Conservation (phyloP, 2,329 filamentous ascomycete genomes). For the Exserohilum rostratum region DNA sequence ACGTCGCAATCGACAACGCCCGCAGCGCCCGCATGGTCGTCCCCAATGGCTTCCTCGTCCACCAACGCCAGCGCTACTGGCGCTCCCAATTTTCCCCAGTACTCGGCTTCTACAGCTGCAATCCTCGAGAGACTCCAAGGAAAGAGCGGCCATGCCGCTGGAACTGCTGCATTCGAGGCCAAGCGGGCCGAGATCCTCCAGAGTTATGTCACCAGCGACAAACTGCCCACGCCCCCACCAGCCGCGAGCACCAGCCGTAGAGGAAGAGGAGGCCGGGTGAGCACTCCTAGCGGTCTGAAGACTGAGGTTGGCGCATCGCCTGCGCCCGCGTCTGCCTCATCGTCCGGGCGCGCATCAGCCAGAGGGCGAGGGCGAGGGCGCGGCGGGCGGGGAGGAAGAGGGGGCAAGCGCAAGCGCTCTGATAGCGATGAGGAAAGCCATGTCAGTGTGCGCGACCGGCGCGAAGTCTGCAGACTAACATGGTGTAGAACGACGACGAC, state of each 20-base stretch:
- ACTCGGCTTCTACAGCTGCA: conserved; percentile 50
- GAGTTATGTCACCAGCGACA: conserved; percentile 54
- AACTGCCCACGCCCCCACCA: conserved; percentile 48
- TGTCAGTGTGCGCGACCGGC: conserved; percentile 30
- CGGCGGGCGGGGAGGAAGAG: conserved; percentile 44
- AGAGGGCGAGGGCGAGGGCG: conserved; percentile 47
- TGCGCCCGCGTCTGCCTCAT: conserved; percentile 17
- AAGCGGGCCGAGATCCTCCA: conserved; percentile 55
- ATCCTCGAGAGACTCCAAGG: conserved; percentile 49
- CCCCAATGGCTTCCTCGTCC: conserved; percentile 35
- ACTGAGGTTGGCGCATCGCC: conserved; percentile 35
- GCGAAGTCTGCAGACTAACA: conserved; percentile 21
- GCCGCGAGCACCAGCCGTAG: conserved; percentile 36
- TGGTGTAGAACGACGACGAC: conserved; percentile 32
- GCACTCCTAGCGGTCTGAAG: conserved; percentile 41
- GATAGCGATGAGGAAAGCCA: conserved; percentile 46
- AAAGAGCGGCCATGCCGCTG: conserved; percentile 41
- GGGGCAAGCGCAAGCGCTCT: conserved; percentile 48
- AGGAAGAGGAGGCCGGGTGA: conserved; percentile 43
- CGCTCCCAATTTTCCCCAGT: conserved; percentile 36
- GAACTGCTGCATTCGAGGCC: conserved; percentile 53
- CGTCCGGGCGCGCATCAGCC: conserved; percentile 42
- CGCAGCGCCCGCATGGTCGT: conserved; percentile 33
- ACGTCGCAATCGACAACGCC: conserved; percentile 25
- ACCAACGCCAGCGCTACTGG: conserved; percentile 18